Conservation (phyloP, 441 rosid genomes). For the Pelargonium hybrid region DNA sequence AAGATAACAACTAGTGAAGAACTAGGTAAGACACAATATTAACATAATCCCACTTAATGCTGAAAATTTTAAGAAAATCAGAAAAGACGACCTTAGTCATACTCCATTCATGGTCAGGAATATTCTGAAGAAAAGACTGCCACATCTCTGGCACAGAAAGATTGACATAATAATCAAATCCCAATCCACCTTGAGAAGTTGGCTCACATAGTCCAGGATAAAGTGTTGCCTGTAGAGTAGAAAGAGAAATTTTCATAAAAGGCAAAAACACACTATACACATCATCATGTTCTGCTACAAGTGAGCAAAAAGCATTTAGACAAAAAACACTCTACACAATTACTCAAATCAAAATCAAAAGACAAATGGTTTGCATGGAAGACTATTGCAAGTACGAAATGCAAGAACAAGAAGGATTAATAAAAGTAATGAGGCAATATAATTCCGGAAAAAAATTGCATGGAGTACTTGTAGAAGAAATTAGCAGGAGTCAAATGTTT, state of each 20-base stretch:
- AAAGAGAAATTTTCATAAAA: conserved; percentile 7
- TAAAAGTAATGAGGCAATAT: not conserved
- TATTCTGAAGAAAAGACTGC: conserved; percentile 58
- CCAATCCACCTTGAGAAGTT: conserved; percentile 83
- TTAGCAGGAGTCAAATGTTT: not conserved
- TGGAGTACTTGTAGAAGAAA: not conserved
- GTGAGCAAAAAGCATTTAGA: not conserved
- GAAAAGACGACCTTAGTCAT: conserved; percentile 69
- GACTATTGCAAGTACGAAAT: not conserved
- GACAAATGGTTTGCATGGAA: not conserved
- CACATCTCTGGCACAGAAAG: conserved; percentile 89
- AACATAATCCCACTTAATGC: conserved; percentile 17
- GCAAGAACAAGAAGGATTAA: not conserved
- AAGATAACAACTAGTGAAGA: conserved; percentile 4
- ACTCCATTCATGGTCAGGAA: conserved; percentile 76
- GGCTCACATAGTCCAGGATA: conserved; percentile 96
- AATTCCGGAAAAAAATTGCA: not conserved
- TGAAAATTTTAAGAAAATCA: conserved; percentile 14
- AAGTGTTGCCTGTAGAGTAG: conserved; percentile 46
- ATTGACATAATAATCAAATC: conserved; percentile 85
- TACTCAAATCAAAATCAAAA: not conserved
- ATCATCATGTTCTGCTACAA: not conserved
- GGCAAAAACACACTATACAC: not conserved
- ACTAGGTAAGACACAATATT: conserved; percentile 7
- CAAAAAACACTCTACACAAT: not conserved